These are phyloP conservation scores for Pseudocercospora fuligena DNA, from an alignment of 2,329 filamentous ascomycete species.

Conservation along the genomic window DNA sequence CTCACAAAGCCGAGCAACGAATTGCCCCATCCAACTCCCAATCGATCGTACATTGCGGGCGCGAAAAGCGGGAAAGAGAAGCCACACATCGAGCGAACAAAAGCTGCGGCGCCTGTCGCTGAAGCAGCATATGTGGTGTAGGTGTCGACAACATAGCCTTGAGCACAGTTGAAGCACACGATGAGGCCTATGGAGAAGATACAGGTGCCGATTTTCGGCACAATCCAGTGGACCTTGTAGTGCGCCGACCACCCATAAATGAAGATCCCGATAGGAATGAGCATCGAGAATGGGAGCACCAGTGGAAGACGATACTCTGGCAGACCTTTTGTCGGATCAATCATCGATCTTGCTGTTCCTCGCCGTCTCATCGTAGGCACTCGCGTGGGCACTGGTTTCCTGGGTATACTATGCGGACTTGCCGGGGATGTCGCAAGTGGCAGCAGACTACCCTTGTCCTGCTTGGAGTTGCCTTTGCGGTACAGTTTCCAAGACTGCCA, in stretches of 20 bases:
- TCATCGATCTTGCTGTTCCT: slow-evolving; percentile 14
- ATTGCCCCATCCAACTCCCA: slow-evolving; percentile 49
- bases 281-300: slow-evolving; percentile 53
- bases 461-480: slow-evolving; percentile 7
- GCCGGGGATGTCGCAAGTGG: slow-evolving; percentile 3
- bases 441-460: slow-evolving; percentile 20
- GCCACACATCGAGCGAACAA: slow-evolving; percentile 52
- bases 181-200: slow-evolving; percentile 32
- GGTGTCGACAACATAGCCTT: slow-evolving; percentile 51
- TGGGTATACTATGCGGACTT: slow-evolving; percentile 15
- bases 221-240: slow-evolving; percentile 32
- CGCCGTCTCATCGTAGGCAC: slow-evolving; percentile 9
- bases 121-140: slow-evolving; percentile 56
- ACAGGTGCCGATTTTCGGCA: slow-evolving; percentile 32
- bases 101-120: slow-evolving; percentile 54
- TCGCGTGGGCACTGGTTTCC: slow-evolving; percentile 21
- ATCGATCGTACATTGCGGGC: slow-evolving; percentile 45
- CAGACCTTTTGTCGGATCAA: slow-evolving; percentile 40
- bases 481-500: slow-evolving; percentile 20
- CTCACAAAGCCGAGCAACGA: slow-evolving; percentile 30
- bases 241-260: slow-evolving; percentile 35
- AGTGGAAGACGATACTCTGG: slow-evolving; percentile 52
- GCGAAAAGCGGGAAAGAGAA: slow-evolving; percentile 59
- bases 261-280: slow-evolving; percentile 34
- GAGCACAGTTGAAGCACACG: slow-evolving; percentile 30